Evolutionary conservation across 495 filamentous ascomycete species (phyloP).

Genomic region (Penicillium waksmanii): DNA sequence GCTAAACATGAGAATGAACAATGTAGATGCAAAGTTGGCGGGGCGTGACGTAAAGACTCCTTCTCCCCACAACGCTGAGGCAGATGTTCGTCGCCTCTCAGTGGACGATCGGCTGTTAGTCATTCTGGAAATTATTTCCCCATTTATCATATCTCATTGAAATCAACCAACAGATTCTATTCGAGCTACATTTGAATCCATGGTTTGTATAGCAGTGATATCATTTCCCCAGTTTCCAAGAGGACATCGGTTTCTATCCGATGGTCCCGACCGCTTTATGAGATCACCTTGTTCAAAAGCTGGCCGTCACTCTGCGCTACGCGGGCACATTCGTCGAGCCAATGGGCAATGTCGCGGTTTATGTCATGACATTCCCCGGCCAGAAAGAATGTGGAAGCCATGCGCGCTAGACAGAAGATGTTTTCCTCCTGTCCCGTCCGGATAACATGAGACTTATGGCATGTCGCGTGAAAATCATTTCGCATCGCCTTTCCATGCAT

Average conservation of each 20-base stretch:
- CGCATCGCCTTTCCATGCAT: no score
- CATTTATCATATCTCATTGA: slow-evolving; percentile 10
- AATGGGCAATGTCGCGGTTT: neutral
- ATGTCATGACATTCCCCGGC: slow-evolving; percentile 17
- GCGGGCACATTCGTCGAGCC: slow-evolving; percentile 3
- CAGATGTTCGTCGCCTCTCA: neutral
- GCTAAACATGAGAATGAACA: neutral
- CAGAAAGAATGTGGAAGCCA: neutral
- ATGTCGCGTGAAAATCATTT: no score
- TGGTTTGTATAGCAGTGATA: slow-evolving; percentile 17
- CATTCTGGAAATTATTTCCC: slow-evolving; percentile 3
- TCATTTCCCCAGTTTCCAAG: slow-evolving; percentile 14
- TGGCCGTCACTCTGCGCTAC: neutral
- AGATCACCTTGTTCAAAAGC: slow-evolving; percentile 10
- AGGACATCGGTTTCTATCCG: slow-evolving; percentile 7
- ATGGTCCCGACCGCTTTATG: slow-evolving; percentile 18
- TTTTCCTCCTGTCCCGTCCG: neutral
- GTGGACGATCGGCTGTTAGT: slow-evolving; percentile 12
- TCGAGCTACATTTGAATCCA: slow-evolving; percentile 7
- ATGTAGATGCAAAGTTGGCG: neutral
- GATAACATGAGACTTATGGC: no score
- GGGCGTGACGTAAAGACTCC: slow-evolving; percentile 17
- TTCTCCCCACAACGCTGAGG: neutral
- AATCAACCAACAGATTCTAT: slow-evolving; percentile 3
- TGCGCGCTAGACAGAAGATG: neutral